These are phyloP conservation scores for Paxillus involutus DNA, from an alignment of 768 basidiomycete genomes.

Conservation along the genomic window DNA sequence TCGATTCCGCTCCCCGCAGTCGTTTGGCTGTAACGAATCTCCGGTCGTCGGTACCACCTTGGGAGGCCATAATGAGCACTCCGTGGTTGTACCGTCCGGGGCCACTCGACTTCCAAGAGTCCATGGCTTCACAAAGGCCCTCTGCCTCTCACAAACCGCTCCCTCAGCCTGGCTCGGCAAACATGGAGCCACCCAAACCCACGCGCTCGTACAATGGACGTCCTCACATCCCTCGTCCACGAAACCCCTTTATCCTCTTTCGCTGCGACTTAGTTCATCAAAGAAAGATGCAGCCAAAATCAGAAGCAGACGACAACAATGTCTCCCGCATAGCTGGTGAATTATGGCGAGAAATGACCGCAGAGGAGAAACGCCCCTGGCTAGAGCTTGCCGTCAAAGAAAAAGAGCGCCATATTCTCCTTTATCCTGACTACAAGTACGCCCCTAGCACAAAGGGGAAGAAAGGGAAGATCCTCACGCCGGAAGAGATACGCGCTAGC, in stretches of 20 bases:
- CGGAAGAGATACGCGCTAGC: background rate
- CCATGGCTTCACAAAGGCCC: background rate
- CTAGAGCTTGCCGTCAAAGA: conserved; percentile 48
- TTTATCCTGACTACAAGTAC: conserved; percentile 47
- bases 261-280: conserved; percentile 71
- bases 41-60: conserved; percentile 1
- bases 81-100: conserved; percentile 7
- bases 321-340: conserved; percentile 65
- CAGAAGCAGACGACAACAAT: conserved; percentile 67
- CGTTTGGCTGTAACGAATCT: conserved; percentile 6
- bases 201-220: conserved; percentile 16
- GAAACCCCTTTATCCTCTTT: conserved; percentile 81
- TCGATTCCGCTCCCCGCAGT: conserved; percentile 3
- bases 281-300: conserved; percentile 50
- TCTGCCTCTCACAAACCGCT: conserved; percentile 13
- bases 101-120: conserved; percentile 5
- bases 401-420: conserved; percentile 40
- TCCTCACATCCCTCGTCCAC: conserved; percentile 65
- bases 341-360: conserved; percentile 61
- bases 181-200: conserved; percentile 14
- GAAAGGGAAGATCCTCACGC: conserved; percentile 14
- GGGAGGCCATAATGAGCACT: conserved; percentile 10
- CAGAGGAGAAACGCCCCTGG: conserved; percentile 49
- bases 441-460: conserved; percentile 28
- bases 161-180: conserved; percentile 27